Percentiles rank a stretch among this genome's conserved stretches.
These are phyloP conservation scores for Neophaeococcomyces aloes DNA, from an alignment of 2,329 filamentous ascomycete species.

Conservation along the genomic window DNA sequence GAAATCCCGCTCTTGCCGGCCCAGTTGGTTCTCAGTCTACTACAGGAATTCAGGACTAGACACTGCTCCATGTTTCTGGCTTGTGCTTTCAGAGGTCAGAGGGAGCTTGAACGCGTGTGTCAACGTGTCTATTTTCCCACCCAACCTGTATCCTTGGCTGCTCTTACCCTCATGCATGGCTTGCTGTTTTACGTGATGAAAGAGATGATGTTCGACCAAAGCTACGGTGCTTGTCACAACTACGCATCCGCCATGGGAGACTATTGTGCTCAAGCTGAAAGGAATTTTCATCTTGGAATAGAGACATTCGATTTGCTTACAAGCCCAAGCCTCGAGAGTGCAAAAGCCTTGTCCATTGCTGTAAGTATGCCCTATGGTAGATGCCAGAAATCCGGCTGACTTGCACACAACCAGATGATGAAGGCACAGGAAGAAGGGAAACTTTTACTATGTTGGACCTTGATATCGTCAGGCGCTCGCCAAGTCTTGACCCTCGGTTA, in stretches of 20 bases:
- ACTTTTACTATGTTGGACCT: slow-evolving; percentile 22
- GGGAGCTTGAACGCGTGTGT: slow-evolving; percentile 23
- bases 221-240: slow-evolving; percentile 1
- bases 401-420: slow-evolving; percentile 16
- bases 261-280: slow-evolving; percentile 9
- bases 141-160: slow-evolving; percentile 31
- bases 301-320: slow-evolving; percentile 22
- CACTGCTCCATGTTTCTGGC: not conserved
- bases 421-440: slow-evolving; percentile 24
- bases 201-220: slow-evolving; percentile 12
- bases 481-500: slow-evolving; percentile 21
- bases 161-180: slow-evolving; percentile 32
- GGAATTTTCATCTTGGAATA: slow-evolving; percentile 11
- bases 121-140: slow-evolving; percentile 35
- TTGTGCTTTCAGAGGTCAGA: slow-evolving; percentile 2
- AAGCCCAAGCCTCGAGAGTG: slow-evolving; percentile 22
- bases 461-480: slow-evolving; percentile 22
- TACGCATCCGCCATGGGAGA: slow-evolving; percentile 12
- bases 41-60: not conserved
- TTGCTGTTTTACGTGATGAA: slow-evolving; percentile 31
- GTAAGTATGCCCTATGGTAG: slow-evolving; percentile 14
- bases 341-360: slow-evolving; percentile 20
- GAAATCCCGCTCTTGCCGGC: slow-evolving; percentile 6
- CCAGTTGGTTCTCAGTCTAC: slow-evolving; percentile 5
- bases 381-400: not conserved